phyloP scores from a whole-genome alignment of 805 yeast species.

The Candida andamanensis region DNA sequence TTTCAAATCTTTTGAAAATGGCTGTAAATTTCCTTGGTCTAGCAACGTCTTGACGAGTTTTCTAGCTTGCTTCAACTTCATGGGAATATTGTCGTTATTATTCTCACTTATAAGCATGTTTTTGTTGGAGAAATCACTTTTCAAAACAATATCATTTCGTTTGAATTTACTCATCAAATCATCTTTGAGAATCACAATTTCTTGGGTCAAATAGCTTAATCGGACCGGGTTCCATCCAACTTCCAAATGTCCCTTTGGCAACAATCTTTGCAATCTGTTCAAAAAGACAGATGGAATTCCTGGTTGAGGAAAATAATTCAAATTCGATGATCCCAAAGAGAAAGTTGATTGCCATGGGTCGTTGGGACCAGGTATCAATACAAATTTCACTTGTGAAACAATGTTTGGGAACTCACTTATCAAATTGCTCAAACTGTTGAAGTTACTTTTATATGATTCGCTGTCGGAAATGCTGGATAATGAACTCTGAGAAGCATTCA shows the following conservation, averaged over 20 bases:
- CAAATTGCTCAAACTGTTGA: conserved; percentile 68
- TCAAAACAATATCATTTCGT: conserved; percentile 60
- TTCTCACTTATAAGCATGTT: conserved; percentile 12
- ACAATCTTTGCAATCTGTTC: conserved; percentile 51
- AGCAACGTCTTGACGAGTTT: conserved; percentile 73
- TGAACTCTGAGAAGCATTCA: conserved; percentile 51
- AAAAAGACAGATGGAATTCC: conserved; percentile 71
- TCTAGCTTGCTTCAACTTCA: conserved; percentile 54
- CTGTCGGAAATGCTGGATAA: conserved; percentile 45
- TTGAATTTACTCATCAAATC: conserved; percentile 66
- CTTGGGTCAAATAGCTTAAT: conserved; percentile 77
- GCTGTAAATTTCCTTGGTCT: conserved; percentile 86
- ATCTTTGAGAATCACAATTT: conserved; percentile 69
- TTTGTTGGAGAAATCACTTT: conserved; percentile 25
- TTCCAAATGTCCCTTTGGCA: conserved; percentile 27
- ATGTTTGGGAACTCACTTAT: conserved; percentile 56
- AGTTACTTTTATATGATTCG: conserved; percentile 56
- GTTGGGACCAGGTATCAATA: conserved; percentile 82
- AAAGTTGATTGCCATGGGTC: conserved; percentile 89
- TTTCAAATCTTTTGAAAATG: conserved; percentile 57
- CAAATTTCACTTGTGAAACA: conserved; percentile 48
- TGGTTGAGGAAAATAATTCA: conserved; percentile 52
- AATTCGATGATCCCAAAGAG: conserved; percentile 48
- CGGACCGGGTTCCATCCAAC: conserved; percentile 72
- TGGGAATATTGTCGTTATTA: conserved; percentile 23